Percentiles rank a stretch among this genome's conserved stretches.
Evolutionary conservation across 208 protist species (phyloP).

Genomic region (Trypanosoma mega): DNA sequence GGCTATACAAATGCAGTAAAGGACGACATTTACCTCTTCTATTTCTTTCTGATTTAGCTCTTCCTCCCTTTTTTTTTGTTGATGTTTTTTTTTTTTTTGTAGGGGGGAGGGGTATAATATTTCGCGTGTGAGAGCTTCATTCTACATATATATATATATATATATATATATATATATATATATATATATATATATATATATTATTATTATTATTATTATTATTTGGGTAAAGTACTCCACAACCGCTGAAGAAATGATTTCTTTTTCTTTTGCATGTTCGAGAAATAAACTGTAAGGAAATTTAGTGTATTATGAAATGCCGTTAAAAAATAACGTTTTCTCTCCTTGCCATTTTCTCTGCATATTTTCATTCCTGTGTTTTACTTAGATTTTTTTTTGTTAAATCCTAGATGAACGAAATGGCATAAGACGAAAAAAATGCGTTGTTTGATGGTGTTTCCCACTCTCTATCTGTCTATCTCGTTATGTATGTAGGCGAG

Average conservation of each 20-base stretch:
- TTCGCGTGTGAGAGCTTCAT: background rate
- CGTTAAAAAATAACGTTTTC: slow-evolving; percentile 15
- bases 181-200: slow-evolving; percentile 11
- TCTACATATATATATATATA: background rate
- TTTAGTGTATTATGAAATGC: background rate
- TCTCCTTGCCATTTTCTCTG: slow-evolving; percentile 4
- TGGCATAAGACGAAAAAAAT: background rate
- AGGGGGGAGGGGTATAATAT: background rate
- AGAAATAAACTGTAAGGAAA: slow-evolving; percentile 7
- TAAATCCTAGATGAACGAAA: background rate
- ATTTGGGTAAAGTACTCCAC: too few species aligned
- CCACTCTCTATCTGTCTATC: too few species aligned
- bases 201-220: slow-evolving; percentile 8
- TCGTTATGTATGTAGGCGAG: too few species aligned
- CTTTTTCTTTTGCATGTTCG: slow-evolving; percentile 23
- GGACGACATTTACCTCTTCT: background rate
- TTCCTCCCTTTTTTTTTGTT: background rate
- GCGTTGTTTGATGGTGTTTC: too few species aligned
- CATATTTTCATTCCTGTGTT: slow-evolving; percentile 14
- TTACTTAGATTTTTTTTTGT: slow-evolving; percentile 1
- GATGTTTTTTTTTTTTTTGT: slow-evolving; percentile 9
- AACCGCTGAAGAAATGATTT: too few species aligned
- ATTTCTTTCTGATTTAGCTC: too few species aligned
- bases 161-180: slow-evolving; percentile 10
- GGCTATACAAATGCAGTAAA: slow-evolving; percentile 29